phyloP scores from a whole-genome alignment of 805 yeast species.

The Myxozyma lipomycoides region DNA sequence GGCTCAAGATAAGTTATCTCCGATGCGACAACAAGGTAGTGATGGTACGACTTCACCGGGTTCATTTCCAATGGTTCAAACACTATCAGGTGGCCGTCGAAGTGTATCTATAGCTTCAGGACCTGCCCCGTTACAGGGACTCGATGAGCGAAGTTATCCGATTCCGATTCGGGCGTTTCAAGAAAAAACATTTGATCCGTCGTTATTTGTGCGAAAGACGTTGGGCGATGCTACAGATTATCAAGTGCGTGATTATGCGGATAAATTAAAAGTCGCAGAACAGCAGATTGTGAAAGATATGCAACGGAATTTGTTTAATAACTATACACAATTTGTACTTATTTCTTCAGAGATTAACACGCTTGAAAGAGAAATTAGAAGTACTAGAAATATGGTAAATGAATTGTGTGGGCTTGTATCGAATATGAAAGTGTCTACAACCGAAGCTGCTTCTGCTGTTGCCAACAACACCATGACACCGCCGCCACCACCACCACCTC shows the following conservation, averaged over 20 bases:
- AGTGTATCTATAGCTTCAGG: neutral
- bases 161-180: slow-evolving; percentile 17
- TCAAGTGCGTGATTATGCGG: slow-evolving; percentile 23
- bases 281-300: slow-evolving; percentile 22
- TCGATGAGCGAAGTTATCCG: slow-evolving; percentile 16
- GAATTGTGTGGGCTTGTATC: slow-evolving; percentile 18
- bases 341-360: slow-evolving; percentile 25
- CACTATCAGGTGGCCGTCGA: neutral
- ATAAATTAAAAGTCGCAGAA: slow-evolving; percentile 14
- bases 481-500: neutral
- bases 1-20: neutral
- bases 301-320: slow-evolving; percentile 24
- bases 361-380: slow-evolving; percentile 20
- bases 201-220: slow-evolving; percentile 2
- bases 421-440: slow-evolving; percentile 9
- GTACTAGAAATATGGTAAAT: slow-evolving; percentile 21
- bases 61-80: neutral
- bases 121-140: slow-evolving; percentile 6
- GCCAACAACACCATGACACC: neutral
- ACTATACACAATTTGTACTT: slow-evolving; percentile 22
- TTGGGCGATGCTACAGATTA: slow-evolving; percentile 20
- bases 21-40: neutral
- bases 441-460: neutral
- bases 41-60: neutral
- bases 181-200: slow-evolving; percentile 10